phyloP scores from a whole-genome alignment of 192 early-diverging fungal genomes.

The Kappamyces sp. region DNA sequence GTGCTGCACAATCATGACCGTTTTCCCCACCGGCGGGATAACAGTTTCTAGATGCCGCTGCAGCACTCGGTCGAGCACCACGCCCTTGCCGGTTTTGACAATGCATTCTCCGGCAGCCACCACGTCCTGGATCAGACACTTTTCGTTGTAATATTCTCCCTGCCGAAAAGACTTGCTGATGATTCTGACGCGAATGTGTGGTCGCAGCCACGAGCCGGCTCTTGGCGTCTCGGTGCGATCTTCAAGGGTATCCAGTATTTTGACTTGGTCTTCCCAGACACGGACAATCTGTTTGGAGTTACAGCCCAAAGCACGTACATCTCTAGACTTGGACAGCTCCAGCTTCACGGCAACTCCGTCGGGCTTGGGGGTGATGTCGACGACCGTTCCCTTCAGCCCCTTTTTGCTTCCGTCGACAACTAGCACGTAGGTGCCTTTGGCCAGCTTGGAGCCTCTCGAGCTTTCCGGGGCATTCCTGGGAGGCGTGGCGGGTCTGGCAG shows the following conservation, averaged over 20 bases:
- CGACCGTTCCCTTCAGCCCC: conserved; percentile 14
- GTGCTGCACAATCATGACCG: conserved; percentile 18
- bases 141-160: conserved; percentile 24
- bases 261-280: conserved; percentile 26
- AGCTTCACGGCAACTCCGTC: conserved; percentile 24
- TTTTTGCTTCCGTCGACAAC: conserved; percentile 20
- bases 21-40: conserved; percentile 18
- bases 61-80: conserved; percentile 21
- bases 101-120: conserved; percentile 16
- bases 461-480: background rate
- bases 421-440: conserved; percentile 13
- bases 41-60: conserved; percentile 25
- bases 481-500: too few relatives aligned
- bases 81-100: conserved; percentile 18
- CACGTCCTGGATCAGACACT: conserved; percentile 33
- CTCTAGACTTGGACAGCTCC: background rate
- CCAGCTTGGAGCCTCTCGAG: background rate
- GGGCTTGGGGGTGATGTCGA: conserved; percentile 17
- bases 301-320: too few relatives aligned
- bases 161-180: conserved; percentile 13
- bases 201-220: conserved; percentile 25
- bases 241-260: background rate
- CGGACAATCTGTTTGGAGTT: conserved; percentile 13
- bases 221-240: background rate
- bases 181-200: conserved; percentile 22